Conservation (phyloP, 2,329 filamentous ascomycete species). For the Fusarium stilboides region DNA sequence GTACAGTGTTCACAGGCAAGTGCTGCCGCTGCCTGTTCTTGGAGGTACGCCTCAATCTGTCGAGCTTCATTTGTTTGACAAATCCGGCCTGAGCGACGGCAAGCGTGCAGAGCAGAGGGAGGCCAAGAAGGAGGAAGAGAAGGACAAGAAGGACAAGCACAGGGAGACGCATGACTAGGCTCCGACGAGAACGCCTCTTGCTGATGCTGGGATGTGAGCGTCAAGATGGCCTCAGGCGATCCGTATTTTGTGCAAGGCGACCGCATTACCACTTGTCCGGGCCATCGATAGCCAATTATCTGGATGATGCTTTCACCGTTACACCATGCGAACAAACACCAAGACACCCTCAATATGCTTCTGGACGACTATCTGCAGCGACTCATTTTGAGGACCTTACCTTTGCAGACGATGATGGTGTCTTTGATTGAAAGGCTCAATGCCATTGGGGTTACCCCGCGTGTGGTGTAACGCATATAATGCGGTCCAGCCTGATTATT, state of each 20-base stretch:
- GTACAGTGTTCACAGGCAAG: constrained; percentile 59
- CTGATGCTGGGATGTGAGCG: constrained; percentile 13
- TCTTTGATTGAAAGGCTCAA: constrained; percentile 21
- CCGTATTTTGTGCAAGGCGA: constrained; percentile 28
- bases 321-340: constrained; percentile 11
- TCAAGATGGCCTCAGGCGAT: constrained; percentile 33
- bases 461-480: constrained; percentile 40
- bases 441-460: constrained; percentile 49
- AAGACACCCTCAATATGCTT: constrained; percentile 9
- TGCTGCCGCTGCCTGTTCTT: constrained; percentile 63
- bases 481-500: constrained; percentile 45
- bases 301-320: constrained; percentile 26
- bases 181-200: neutral
- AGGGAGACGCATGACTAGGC: constrained; percentile 23
- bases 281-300: constrained; percentile 40
- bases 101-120: constrained; percentile 14
- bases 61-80: constrained; percentile 68
- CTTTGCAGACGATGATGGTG: constrained; percentile 34
- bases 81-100: constrained; percentile 47
- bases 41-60: constrained; percentile 62
- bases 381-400: constrained; percentile 5
- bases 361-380: neutral
- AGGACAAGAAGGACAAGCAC: constrained; percentile 4
- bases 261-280: constrained; percentile 14
- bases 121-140: constrained; percentile 3